These are phyloP conservation scores for Elsinoe batatas DNA, from an alignment of 2,329 filamentous ascomycete genomes.

Conservation along the genomic window DNA sequence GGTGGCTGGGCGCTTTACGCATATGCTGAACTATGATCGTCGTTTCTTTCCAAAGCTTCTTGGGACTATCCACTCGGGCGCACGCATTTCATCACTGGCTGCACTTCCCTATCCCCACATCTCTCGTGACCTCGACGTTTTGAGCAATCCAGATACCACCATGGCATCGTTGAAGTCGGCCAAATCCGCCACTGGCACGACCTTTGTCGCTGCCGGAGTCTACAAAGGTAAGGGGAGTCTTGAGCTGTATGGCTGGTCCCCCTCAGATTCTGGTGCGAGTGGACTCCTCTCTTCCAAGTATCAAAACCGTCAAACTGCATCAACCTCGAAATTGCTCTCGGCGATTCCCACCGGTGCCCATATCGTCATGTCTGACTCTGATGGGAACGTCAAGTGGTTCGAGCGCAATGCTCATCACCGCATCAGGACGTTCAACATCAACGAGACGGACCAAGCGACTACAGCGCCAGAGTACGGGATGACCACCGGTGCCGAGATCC, in stretches of 20 bases:
- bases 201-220: conserved; percentile 72
- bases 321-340: conserved; percentile 69
- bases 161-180: conserved; percentile 44
- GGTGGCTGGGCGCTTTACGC: conserved; percentile 79
- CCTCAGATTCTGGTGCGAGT: conserved; percentile 26
- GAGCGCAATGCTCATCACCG: conserved; percentile 64
- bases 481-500: neutral
- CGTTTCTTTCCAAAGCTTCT: conserved; percentile 71
- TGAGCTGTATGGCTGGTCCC: conserved; percentile 64
- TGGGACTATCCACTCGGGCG: conserved; percentile 74
- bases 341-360: conserved; percentile 72
- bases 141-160: conserved; percentile 40
- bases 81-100: conserved; percentile 62
- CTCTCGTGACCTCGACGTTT: conserved; percentile 49
- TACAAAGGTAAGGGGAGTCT: conserved; percentile 87
- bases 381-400: conserved; percentile 80
- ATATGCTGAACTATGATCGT: conserved; percentile 79
- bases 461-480: neutral
- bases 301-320: conserved; percentile 76
- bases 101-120: conserved; percentile 60
- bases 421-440: conserved; percentile 50
- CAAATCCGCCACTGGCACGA: conserved; percentile 50
- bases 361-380: conserved; percentile 73
- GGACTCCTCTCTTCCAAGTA: conserved; percentile 29
- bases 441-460: conserved; percentile 26